Base-by-base conservation (phyloP, 2,329 filamentous ascomycete species). In the Dothistroma pini region DNA sequence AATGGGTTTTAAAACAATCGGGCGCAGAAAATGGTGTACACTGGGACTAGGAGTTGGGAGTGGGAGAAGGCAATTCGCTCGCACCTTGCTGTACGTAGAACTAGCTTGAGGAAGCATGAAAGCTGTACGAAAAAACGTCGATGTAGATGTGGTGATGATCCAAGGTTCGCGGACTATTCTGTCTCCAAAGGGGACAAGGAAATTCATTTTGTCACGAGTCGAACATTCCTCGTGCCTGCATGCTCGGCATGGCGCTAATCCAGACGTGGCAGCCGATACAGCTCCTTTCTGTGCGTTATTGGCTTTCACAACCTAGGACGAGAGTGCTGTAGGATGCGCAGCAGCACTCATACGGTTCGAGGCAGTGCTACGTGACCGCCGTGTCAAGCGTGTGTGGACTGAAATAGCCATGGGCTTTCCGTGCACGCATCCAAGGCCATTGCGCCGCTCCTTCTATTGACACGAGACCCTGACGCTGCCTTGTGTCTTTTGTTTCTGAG, bases 401-500 rank as follows among this genome's bases (percentile, higher is more conserved):
- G 22, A 48, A 29, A 56, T 38, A 56, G 29, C 48, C n/a, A 44
- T 19, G 41, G n/a, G 4, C n/a, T 12, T 38, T 10, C 35, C 11
- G n/a, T n/a, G n/a, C n/a, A 38, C 35, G 35, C 35, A 38, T 4
- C 11, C 35, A 11, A 38, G 12, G n/a, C 41, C 5, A 44, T 44
- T 9, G 41, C 16, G 16, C 9, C 41, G 41, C 41, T 44, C 41
- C 16, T 44, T 44, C 41, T 41, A 22, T 54, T 16, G n/a, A 34
- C 29, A n/a, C n/a, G 50, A 53, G 25, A 32, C 25, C 52, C 34
- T 25, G 10, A 25, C 34, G 21, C 35, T 38, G 32, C 32, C 11
- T 55, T 22, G 12, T 54, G 32, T 19, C 19, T 35, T 44, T 9
- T 56, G 54, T 56, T 41, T 35, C 54, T 56, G 54, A 48, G 48